Evolutionary conservation across 2,329 filamentous ascomycete species (phyloP), one percentile per base, ranked within the genome.

Genomic region (Xylariaceae sp.): DNA sequence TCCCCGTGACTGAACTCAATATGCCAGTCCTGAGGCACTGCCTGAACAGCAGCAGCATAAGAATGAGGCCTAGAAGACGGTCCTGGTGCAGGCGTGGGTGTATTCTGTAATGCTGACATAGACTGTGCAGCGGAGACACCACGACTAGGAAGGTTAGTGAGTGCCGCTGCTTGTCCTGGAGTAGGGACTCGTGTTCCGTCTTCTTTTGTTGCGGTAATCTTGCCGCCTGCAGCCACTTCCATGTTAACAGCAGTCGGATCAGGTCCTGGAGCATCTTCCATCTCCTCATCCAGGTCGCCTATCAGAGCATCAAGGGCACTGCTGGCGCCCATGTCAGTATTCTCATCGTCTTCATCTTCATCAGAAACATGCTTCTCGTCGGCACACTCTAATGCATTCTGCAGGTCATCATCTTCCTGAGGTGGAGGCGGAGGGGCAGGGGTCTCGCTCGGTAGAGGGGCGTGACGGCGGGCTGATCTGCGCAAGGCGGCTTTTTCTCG

Each of bases 1-100:
- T 83, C 88, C 64, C 95, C 88, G 53, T 97, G 83, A 65, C 85
- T 92, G 75, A 99, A 99, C 70, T 97, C 90, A 61, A 99, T 92
- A 69, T 99, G 93, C 94, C 94, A 99, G 70, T 97, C 92, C 70
- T 95, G 89, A 1, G 92, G 90, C 0, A 85, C 79, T 11, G 89
- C 80, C 66, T 92, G 89, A 55, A 95, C 83, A 3, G 91, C 91
- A 55, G 90, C 89, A 23, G 92, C 88, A 73, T 97, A 96, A 0
- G 92, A 91, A 74, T 90, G 85, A 1, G 88, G 82, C 8, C 88
- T 82, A 8, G 86, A 82, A 13, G 87, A 78, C 0, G 84, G 71
- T 18, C 57, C 63, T 11, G 81, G 76, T 1, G 79, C 63, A 6
- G 81, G 76, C 1, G 79, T 69, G 9, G 68, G 67, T 5, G 70